phyloP scores from a whole-genome alignment of 179 eudicot species.

The Heliamphora pulchella region DNA sequence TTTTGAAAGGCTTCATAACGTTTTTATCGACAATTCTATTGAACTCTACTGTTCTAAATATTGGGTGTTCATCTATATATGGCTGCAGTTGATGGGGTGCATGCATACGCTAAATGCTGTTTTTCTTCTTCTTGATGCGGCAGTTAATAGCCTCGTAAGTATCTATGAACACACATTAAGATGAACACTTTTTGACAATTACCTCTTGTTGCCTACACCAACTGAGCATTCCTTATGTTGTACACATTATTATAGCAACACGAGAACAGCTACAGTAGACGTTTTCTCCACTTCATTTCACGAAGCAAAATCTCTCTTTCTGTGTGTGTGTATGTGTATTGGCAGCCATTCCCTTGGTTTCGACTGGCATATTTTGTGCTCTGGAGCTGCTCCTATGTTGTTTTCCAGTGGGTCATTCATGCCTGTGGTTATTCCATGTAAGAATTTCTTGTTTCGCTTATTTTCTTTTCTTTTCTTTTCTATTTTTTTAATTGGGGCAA shows the following conservation, averaged over 20 bases:
- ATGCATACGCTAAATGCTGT: slow-evolving; percentile 41
- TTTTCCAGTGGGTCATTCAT: slow-evolving; percentile 72
- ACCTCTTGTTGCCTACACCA: too few relatives aligned
- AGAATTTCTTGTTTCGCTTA: background rate
- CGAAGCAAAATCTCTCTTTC: too few relatives aligned
- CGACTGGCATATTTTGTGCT: slow-evolving; percentile 55
- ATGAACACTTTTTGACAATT: too few relatives aligned
- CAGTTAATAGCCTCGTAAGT: slow-evolving; percentile 49
- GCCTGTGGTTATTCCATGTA: slow-evolving; percentile 60
- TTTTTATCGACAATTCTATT: slow-evolving; percentile 2
- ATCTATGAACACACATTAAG: background rate
- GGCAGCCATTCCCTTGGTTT: slow-evolving; percentile 71
- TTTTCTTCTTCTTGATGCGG: slow-evolving; percentile 39
- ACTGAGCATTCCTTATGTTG: too few relatives aligned
- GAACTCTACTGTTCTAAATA: background rate
- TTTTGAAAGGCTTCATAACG: background rate
- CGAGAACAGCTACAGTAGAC: too few relatives aligned
- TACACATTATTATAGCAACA: too few relatives aligned
- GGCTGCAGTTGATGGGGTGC: slow-evolving; percentile 47
- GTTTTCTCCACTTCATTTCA: too few relatives aligned
- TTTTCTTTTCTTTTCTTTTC: background rate
- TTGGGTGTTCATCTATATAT: background rate
- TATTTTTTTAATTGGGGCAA: background rate
- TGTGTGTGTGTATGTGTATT: background rate
- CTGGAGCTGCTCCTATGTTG: slow-evolving; percentile 58